Base-by-base conservation (phyloP, 768 basidiomycete species). In the Podaxis sp. region DNA sequence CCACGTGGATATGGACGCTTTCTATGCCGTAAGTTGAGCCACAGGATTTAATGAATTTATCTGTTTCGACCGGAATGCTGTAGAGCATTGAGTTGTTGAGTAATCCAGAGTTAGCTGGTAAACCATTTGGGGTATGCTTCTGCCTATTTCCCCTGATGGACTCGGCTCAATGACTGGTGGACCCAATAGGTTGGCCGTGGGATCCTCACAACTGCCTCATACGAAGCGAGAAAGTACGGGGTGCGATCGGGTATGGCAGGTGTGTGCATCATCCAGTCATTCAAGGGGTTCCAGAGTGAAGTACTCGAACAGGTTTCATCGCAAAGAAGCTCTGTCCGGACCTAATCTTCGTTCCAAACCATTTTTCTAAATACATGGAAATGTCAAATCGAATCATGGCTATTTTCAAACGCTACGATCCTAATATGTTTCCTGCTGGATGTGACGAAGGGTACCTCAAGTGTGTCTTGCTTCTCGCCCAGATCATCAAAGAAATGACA, bases 201-300 rank as follows among this genome's bases (percentile, higher is more conserved):
- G 4, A 89, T 98, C 5, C 73, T 97, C 13, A 86, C 82, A 10
- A 98, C 96, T 0, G 94, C 95, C 9, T 91, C 93, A 28, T 97
- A 97, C 60, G 94, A 94, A 68, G 95, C 95, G 5, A 81, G 95
- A 48, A 93, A 90, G 70, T 93, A 81, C 65, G 95, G 94, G 1
- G 90, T 92, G 35, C 87, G 97, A 47, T 96, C 94, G 4, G 96
- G 93, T 28, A 98, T 98, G 97, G 85, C 96, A n/a, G 83, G 91
- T 90, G 66, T 63, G 79, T 67, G 23, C 18, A 4, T 36, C 25
- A 46, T 37, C 25, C n/a, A 5, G 9, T 60, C 0, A n/a, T 28
- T 18, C 57, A 16, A 25, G 16, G 23, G 42, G 16, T 27, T 10
- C n/a, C 35, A 38, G 23, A 38, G 27, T 59, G 38, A 57, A 53